These are phyloP conservation scores for Hanseniaspora guilliermondii DNA, from an alignment of 805 yeast genomes.

Conservation along the genomic window DNA sequence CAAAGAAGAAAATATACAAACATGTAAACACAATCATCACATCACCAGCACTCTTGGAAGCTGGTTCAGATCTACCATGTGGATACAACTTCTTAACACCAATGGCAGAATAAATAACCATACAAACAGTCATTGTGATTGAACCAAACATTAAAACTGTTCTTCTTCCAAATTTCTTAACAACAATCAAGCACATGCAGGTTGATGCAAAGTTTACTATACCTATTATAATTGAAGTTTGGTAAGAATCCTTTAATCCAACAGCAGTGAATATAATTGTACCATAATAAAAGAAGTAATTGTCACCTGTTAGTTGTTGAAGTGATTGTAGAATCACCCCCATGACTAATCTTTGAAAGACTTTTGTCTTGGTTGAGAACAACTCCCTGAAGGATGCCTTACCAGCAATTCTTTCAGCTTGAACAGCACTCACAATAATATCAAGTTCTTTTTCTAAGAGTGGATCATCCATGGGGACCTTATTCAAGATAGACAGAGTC, in stretches of 20 bases:
- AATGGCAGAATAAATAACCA: conserved; percentile 42
- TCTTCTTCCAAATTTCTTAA: conserved; percentile 46
- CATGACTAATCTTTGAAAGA: conserved; percentile 34
- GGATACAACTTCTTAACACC: conserved; percentile 41
- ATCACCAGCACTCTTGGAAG: conserved; percentile 47
- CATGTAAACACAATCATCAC: conserved; percentile 62
- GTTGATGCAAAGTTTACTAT: conserved; percentile 49
- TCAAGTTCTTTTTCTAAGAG: conserved; percentile 47
- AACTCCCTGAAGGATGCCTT: conserved; percentile 54
- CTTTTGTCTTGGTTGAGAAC: conserved; percentile 53
- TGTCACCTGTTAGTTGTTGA: conserved; percentile 57
- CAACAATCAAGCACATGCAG: conserved; percentile 36
- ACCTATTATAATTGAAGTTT: conserved; percentile 48
- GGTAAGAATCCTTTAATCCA: conserved; percentile 45
- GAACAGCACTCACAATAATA: conserved; percentile 46
- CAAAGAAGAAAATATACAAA: conserved; percentile 58
- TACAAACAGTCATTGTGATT: conserved; percentile 36
- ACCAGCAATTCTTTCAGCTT: conserved; percentile 49
- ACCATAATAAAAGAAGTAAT: conserved; percentile 57
- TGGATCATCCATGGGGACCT: conserved; percentile 40
- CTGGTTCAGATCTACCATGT: conserved; percentile 33
- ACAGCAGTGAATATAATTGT: conserved; percentile 50
- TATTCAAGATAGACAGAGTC: conserved; percentile 49
- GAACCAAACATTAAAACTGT: conserved; percentile 38
- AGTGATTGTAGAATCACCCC: conserved; percentile 47